Conservation (phyloP, 257 asterid species). For the Eustoma russellianum region DNA sequence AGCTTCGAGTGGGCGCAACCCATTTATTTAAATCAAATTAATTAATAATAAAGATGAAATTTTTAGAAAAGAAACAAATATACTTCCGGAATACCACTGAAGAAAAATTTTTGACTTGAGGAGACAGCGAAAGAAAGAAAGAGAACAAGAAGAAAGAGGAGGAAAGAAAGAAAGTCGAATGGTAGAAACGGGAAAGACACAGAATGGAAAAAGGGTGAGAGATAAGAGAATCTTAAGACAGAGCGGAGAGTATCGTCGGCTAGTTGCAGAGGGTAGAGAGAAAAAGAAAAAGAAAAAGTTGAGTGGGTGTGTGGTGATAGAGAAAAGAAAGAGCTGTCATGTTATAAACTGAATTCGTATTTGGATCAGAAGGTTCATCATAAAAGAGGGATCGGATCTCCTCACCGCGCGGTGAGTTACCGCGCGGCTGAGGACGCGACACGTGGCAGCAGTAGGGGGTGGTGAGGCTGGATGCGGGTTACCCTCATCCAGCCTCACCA, state of each 20-base stretch:
- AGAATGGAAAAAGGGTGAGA: constrained; percentile 10
- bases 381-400: too few species aligned
- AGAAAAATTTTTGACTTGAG: constrained; percentile 28
- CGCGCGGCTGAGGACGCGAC: too few species aligned
- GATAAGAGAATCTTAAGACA: constrained; percentile 31
- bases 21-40: constrained; percentile 25
- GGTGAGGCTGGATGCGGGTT: too few species aligned
- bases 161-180: neutral
- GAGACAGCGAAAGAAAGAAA: neutral
- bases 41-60: neutral
- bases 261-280: constrained; percentile 10
- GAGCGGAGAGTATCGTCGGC: constrained; percentile 42
- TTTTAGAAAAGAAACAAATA: neutral
- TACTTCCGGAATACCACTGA: neutral
- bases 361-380: too few species aligned
- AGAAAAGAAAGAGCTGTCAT: too few species aligned
- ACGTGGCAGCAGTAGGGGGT: too few species aligned
- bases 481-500: too few species aligned
- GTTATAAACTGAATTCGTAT: too few species aligned
- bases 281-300: constrained; percentile 7
- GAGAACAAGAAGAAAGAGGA: constrained; percentile 11
- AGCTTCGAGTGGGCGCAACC: constrained; percentile 83
- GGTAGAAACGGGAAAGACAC: too few species aligned
- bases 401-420: too few species aligned
- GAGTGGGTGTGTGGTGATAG: constrained; percentile 13